These are phyloP conservation scores for Spathaspora girioi DNA, from an alignment of 805 yeast genomes.

Conservation along the genomic window DNA sequence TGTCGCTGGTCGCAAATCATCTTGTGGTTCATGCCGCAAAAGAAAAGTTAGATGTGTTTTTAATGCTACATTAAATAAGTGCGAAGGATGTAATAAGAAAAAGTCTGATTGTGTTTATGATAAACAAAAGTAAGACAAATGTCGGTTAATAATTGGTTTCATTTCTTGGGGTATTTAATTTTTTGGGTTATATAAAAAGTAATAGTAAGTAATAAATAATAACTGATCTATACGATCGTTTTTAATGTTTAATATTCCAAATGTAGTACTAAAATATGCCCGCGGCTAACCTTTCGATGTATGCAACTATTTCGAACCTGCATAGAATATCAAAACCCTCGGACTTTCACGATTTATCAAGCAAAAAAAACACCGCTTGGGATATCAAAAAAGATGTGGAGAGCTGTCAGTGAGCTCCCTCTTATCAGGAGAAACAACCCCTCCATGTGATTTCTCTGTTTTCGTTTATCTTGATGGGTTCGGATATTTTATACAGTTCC, in stretches of 20 bases:
- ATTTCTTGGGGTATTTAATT: not conserved
- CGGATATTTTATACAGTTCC: too few species aligned
- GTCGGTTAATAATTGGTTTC: not conserved
- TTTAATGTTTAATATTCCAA: too few species aligned
- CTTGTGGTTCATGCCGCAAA: constrained; percentile 39
- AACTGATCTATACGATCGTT: too few species aligned
- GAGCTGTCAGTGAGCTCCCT: not conserved
- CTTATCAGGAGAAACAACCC: not conserved
- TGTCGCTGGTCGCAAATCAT: constrained; percentile 26
- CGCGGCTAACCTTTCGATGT: not conserved
- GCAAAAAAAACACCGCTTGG: not conserved
- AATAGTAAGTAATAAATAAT: not conserved
- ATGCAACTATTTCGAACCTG: not conserved
- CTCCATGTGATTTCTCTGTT: not conserved
- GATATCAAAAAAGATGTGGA: not conserved
- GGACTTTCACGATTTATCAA: not conserved
- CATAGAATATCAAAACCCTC: not conserved
- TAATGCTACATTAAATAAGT: constrained; percentile 24
- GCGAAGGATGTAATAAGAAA: constrained; percentile 41
- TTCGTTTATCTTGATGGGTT: not conserved
- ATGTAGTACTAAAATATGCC: not conserved
- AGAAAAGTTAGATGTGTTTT: constrained; percentile 42
- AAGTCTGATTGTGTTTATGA: constrained; percentile 32
- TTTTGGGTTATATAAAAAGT: not conserved
- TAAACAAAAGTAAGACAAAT: constrained; percentile 1